A percentile compares a stretch with the other conserved stretches of the same genome.
phyloP scores from a whole-genome alignment of 306 rosid genomes.

The Neltuma alba region DNA sequence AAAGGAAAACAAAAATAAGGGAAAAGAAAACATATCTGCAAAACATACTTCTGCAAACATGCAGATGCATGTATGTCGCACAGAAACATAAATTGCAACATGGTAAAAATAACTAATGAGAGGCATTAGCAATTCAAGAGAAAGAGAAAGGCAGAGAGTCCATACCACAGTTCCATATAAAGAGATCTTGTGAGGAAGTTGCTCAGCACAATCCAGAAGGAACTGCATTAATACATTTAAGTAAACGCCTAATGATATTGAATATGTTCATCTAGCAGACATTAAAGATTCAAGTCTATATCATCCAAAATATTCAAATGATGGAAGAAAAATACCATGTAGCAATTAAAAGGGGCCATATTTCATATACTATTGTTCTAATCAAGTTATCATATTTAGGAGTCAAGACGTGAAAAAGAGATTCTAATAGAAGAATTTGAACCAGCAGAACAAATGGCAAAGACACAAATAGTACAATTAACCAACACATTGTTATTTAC shows the following conservation, averaged over 20 bases:
- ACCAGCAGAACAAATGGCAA: background rate
- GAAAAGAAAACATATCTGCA: background rate
- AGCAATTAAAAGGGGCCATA: constrained; percentile 11
- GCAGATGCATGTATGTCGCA: background rate
- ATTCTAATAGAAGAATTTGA: background rate
- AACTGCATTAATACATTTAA: constrained; percentile 60
- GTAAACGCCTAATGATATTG: constrained; percentile 16
- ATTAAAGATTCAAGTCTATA: background rate
- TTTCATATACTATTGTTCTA: background rate
- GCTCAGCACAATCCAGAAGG: constrained; percentile 76
- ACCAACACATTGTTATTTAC: background rate
- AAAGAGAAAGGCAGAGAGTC: constrained; percentile 16
- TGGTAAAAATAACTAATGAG: constrained; percentile 1
- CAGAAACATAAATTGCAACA: constrained; percentile 9
- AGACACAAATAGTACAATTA: background rate
- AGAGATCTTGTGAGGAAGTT: constrained; percentile 94
- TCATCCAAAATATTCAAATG: constrained; percentile 1
- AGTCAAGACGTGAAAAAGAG: background rate
- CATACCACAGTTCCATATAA: constrained; percentile 86
- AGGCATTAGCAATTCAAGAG: constrained; percentile 1
- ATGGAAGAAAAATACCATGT: background rate
- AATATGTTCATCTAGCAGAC: background rate
- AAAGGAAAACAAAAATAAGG: too few relatives aligned
- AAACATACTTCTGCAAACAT: background rate
- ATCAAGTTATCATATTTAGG: constrained; percentile 20